phyloP scores from a whole-genome alignment of 208 protist species.

The Leishmania major region DNA sequence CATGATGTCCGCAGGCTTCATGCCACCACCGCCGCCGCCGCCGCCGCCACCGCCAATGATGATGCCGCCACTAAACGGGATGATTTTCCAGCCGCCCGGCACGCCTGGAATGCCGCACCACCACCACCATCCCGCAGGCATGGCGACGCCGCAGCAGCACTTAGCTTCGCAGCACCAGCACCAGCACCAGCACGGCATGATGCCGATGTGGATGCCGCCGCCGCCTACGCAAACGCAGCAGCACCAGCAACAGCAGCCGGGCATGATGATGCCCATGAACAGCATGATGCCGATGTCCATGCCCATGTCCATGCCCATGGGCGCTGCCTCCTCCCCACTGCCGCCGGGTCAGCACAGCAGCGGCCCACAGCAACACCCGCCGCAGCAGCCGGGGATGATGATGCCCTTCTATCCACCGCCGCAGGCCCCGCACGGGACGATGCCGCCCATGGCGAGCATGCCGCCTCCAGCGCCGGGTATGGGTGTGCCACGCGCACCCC shows the following conservation, averaged over 20 bases:
- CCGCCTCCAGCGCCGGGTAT: constrained; percentile 2
- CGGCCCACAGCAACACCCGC: not conserved
- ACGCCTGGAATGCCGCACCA: constrained; percentile 3
- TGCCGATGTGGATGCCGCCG: constrained; percentile 24
- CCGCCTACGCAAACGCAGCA: not conserved
- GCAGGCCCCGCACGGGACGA: constrained; percentile 10
- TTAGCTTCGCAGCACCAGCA: not conserved
- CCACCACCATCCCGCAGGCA: not conserved
- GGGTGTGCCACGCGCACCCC: not conserved
- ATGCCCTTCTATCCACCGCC: constrained; percentile 14
- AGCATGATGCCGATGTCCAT: constrained; percentile 28
- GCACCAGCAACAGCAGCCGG: not conserved
- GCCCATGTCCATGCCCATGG: constrained; percentile 35
- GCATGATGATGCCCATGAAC: constrained; percentile 22
- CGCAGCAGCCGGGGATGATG: constrained; percentile 22
- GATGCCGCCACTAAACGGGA: constrained; percentile 19
- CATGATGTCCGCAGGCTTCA: constrained; percentile 31
- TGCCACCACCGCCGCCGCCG: constrained; percentile 26
- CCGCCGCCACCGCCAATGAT: constrained; percentile 12
- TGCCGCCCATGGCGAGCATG: constrained; percentile 2
- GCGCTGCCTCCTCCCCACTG: constrained; percentile 7
- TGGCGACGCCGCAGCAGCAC: not conserved
- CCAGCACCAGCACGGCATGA: constrained; percentile 9
- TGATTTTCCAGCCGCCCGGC: constrained; percentile 16
- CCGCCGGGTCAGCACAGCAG: constrained; percentile 11